Conservation (phyloP, 73 alveolate species). For the Loxodes magnus region DNA sequence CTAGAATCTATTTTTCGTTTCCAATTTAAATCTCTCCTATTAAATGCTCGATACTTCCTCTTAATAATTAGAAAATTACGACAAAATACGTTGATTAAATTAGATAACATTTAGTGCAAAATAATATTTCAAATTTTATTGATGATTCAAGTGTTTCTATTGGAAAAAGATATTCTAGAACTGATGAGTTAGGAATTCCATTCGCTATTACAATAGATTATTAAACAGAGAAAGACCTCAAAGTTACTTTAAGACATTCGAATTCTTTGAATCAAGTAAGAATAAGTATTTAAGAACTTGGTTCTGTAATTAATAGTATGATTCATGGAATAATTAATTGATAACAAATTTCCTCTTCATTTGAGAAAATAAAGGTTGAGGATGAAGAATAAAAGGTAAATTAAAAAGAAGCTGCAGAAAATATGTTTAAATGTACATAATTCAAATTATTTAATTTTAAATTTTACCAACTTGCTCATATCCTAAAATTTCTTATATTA, state of each 20-base stretch:
- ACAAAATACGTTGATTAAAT: conserved; percentile 46
- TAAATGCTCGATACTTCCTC: conserved; percentile 84
- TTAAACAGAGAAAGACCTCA: conserved; percentile 65
- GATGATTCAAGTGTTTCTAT: conserved; percentile 85
- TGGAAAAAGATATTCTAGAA: conserved; percentile 97
- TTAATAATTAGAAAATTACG: conserved; percentile 58
- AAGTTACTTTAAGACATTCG: conserved; percentile 91
- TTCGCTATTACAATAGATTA: conserved; percentile 96
- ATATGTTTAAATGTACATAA: too few relatives aligned
- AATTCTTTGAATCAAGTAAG: conserved; percentile 81
- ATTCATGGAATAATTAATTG: too few relatives aligned
- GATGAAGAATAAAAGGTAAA: too few relatives aligned
- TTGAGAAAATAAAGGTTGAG: too few relatives aligned
- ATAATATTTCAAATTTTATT: conserved; percentile 84
- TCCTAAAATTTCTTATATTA: too few relatives aligned
- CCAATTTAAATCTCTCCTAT: conserved; percentile 90
- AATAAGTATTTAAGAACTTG: conserved; percentile 58
- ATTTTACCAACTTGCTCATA: too few relatives aligned
- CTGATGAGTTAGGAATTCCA: conserved; percentile 99
- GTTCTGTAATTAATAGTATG: too few relatives aligned
- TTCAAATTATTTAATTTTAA: too few relatives aligned
- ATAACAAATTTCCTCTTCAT: too few relatives aligned
- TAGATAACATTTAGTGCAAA: conserved; percentile 47
- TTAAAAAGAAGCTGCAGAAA: too few relatives aligned
- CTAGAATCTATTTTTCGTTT: conserved; percentile 79